phyloP scores from a whole-genome alignment of 306 rosid species.

The Begonia masoniana region DNA sequence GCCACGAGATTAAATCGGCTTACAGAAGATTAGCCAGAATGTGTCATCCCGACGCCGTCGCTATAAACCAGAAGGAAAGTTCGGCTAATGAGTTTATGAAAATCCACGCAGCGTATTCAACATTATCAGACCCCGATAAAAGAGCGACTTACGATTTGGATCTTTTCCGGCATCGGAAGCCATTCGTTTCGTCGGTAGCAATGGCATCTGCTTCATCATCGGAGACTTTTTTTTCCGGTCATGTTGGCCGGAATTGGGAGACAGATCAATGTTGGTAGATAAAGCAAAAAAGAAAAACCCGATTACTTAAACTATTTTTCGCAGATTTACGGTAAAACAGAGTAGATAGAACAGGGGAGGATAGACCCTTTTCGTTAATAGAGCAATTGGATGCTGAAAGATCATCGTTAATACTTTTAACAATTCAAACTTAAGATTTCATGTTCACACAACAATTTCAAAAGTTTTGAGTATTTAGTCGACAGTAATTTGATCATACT shows the following conservation, averaged over 20 bases:
- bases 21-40: constrained; percentile 55
- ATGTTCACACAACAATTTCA: too few relatives aligned
- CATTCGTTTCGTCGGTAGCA: background rate
- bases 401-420: too few relatives aligned
- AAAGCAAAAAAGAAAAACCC: background rate
- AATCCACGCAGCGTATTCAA: constrained; percentile 51
- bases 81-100: constrained; percentile 47
- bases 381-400: too few relatives aligned
- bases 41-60: constrained; percentile 62
- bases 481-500: too few relatives aligned
- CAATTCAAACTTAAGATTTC: too few relatives aligned
- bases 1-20: constrained; percentile 44
- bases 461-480: too few relatives aligned
- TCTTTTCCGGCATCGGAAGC: constrained; percentile 4
- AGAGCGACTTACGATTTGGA: constrained; percentile 44
- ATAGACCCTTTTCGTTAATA: too few relatives aligned
- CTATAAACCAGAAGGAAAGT: constrained; percentile 36
- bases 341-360: background rate
- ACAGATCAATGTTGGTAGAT: constrained; percentile 74
- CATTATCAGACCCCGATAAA: constrained; percentile 55
- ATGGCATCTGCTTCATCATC: background rate
- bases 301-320: background rate
- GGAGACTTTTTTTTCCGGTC: constrained; percentile 14
- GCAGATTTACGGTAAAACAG: background rate
- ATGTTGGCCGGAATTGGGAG: constrained; percentile 42